Conservation (phyloP, 257 asterid species). For the Nicotiana knightiana region DNA sequence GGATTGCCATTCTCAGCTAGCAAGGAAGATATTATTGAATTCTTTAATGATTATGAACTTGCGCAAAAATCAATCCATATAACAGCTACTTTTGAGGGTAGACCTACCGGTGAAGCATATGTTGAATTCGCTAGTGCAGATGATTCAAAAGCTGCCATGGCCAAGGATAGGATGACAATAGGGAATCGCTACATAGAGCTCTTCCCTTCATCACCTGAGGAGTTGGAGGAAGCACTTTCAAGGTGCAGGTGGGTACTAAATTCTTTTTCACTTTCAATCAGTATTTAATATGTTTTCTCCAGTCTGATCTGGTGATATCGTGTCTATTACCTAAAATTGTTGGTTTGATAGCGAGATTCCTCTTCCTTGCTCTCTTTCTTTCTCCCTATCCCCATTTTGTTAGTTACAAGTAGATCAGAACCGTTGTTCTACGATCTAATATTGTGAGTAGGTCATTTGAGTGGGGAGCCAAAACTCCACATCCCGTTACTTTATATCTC, state of each 20-base stretch:
- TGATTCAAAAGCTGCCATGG: slow-evolving; percentile 84
- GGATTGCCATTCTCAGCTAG: slow-evolving; percentile 85
- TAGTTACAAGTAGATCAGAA: not conserved
- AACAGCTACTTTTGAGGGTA: slow-evolving; percentile 68
- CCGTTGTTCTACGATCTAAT: not conserved
- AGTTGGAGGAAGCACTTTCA: slow-evolving; percentile 77
- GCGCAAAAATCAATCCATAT: slow-evolving; percentile 67
- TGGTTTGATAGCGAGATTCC: not conserved
- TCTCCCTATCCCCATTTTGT: not conserved
- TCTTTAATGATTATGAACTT: slow-evolving; percentile 69
- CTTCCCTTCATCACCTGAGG: slow-evolving; percentile 83
- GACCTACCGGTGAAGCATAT: slow-evolving; percentile 93
- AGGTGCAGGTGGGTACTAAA: slow-evolving; percentile 65
- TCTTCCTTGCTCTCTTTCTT: not conserved
- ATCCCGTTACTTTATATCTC: not conserved
- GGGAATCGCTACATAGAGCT: slow-evolving; percentile 83
- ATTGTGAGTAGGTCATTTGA: not conserved
- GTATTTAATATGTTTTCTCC: slow-evolving; percentile 4
- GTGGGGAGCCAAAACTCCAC: not conserved
- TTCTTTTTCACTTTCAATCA: not conserved
- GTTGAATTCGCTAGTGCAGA: slow-evolving; percentile 85
- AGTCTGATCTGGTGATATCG: not conserved
- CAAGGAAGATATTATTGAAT: slow-evolving; percentile 62
- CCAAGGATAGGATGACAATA: slow-evolving; percentile 85
- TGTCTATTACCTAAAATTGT: not conserved